These are phyloP conservation scores for Arthrobotrys megalospora DNA, from an alignment of 2,329 filamentous ascomycete genomes.

Conservation along the genomic window DNA sequence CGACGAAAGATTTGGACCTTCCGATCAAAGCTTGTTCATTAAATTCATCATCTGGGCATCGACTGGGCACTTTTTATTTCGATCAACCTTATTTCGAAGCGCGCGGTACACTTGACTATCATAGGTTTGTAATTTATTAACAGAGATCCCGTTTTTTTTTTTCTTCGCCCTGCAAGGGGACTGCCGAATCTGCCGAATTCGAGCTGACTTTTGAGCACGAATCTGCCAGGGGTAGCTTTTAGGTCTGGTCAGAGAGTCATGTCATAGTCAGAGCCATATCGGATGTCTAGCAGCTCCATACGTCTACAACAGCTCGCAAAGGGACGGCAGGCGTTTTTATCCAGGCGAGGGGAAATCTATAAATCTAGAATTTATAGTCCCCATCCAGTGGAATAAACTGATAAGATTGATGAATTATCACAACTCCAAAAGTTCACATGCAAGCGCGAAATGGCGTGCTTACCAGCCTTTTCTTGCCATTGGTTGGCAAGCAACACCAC, in stretches of 20 bases:
- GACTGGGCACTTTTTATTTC: neutral
- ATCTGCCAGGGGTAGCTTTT: neutral
- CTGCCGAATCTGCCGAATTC: conserved; percentile 39
- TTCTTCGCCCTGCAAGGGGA: conserved; percentile 5
- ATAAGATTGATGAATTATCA: neutral
- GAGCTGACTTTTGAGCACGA: neutral
- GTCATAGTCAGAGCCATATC: conserved; percentile 30
- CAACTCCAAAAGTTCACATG: neutral
- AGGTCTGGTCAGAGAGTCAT: neutral
- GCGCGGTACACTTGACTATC: conserved; percentile 32
- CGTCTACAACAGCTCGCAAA: neutral
- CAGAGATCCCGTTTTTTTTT: neutral
- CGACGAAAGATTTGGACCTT: neutral
- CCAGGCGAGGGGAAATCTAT: conserved; percentile 12
- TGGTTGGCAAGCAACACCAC: conserved; percentile 3
- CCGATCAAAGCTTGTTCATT: conserved; percentile 31
- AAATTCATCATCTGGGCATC: neutral
- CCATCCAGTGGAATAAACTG: neutral
- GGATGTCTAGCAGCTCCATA: neutral
- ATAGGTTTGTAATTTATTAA: conserved; percentile 22
- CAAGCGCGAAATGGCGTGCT: conserved; percentile 29
- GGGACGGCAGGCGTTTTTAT: conserved; percentile 7
- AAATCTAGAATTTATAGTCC: neutral
- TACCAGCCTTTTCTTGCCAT: neutral
- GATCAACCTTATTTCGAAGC: conserved; percentile 42